A percentile compares a stretch with the other conserved stretches of the same genome.
Conservation (phyloP, 2,329 filamentous ascomycete genomes). For the Ophiostoma novo-ulmi region DNA sequence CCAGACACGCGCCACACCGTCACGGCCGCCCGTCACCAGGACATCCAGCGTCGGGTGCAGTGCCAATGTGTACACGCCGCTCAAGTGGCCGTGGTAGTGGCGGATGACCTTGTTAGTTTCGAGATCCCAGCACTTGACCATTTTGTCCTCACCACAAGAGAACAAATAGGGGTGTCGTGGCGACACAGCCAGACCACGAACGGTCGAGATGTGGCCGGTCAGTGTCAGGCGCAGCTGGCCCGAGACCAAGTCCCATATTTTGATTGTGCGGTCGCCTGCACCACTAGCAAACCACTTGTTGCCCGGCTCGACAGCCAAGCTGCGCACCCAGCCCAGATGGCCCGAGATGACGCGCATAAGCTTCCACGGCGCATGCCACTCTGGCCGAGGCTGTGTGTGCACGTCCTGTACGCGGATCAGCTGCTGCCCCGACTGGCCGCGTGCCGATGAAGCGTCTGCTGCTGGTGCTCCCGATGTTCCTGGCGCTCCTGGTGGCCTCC, state of each 20-base stretch:
- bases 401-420: slow-evolving; percentile 34
- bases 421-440: slow-evolving; percentile 37
- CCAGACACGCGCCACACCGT: slow-evolving; percentile 93
- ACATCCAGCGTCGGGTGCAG: slow-evolving; percentile 95
- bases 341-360: slow-evolving; percentile 96
- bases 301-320: slow-evolving; percentile 84
- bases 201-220: slow-evolving; percentile 90
- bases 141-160: slow-evolving; percentile 97
- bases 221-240: slow-evolving; percentile 79
- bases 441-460: slow-evolving; percentile 29
- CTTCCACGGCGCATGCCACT: slow-evolving; percentile 99
- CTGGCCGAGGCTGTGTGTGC: slow-evolving; percentile 58
- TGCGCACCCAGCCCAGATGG: slow-evolving; percentile 90
- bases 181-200: slow-evolving; percentile 85
- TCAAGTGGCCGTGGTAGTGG: slow-evolving; percentile 95
- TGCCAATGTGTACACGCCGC: slow-evolving; percentile 86
- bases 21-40: slow-evolving; percentile 86
- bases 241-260: slow-evolving; percentile 94
- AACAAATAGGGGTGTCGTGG: slow-evolving; percentile 94
- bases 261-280: slow-evolving; percentile 92
- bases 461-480: slow-evolving; percentile 27
- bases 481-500: slow-evolving; percentile 29
- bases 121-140: slow-evolving; percentile 99
- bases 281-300: slow-evolving; percentile 98
- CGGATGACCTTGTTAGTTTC: slow-evolving; percentile 99